Conservation (phyloP, 768 basidiomycete genomes). For the Podaxis pistillaris region DNA sequence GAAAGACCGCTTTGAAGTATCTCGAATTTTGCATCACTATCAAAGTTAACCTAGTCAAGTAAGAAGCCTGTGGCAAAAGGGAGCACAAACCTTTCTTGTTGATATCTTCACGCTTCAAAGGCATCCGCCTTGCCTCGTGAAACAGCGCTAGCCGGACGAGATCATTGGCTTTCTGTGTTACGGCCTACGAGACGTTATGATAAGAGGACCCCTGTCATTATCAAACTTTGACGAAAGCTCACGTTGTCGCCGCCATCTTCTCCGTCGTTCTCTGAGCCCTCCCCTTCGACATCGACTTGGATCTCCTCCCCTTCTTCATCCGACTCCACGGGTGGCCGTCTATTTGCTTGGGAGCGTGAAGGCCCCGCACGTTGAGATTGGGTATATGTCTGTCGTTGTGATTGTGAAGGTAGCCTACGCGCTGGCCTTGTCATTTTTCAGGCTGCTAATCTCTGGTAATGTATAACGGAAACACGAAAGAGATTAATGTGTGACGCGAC, state of each 20-base stretch:
- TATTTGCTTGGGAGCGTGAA: constrained; percentile 7
- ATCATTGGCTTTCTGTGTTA: constrained; percentile 63
- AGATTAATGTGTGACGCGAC: constrained; percentile 2
- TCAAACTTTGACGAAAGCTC: not conserved
- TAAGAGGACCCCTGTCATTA: not conserved
- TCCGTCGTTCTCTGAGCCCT: not conserved
- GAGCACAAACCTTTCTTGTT: constrained; percentile 66
- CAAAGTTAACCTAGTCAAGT: not conserved
- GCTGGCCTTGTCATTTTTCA: constrained; percentile 10
- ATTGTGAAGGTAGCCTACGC: constrained; percentile 11
- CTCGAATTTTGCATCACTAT: constrained; percentile 42
- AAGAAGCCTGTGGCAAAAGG: not conserved
- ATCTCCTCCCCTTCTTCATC: constrained; percentile 14
- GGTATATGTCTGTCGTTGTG: constrained; percentile 1
- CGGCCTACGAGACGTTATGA: constrained; percentile 41
- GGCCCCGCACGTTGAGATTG: constrained; percentile 14
- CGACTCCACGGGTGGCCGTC: constrained; percentile 7
- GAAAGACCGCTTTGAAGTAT: constrained; percentile 64
- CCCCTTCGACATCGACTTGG: constrained; percentile 1
- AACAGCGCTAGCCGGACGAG: constrained; percentile 84
- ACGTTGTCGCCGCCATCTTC: constrained; percentile 7
- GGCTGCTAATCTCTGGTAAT: not conserved
- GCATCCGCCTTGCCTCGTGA: constrained; percentile 64
- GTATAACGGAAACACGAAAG: not conserved
- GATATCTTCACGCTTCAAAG: constrained; percentile 80